phyloP scores from a whole-genome alignment of 2,329 filamentous ascomycete species.

The Penicillium sp. region DNA sequence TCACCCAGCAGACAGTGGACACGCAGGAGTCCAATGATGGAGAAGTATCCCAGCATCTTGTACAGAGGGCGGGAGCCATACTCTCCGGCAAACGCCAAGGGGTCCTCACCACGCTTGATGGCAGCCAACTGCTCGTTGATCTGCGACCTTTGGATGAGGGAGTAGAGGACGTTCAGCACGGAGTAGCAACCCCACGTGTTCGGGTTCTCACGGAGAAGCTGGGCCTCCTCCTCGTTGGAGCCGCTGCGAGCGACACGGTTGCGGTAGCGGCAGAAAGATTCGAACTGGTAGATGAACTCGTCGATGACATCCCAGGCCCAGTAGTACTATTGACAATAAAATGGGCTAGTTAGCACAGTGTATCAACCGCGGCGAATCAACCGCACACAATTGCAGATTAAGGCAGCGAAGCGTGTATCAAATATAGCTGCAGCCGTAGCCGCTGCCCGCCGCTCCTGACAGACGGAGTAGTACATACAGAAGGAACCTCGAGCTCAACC shows the following conservation, averaged over 20 bases:
- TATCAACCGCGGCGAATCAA: too few species aligned
- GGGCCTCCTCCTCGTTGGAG: constrained; percentile 84
- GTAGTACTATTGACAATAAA: too few species aligned
- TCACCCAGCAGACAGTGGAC: constrained; percentile 95
- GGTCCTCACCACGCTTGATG: constrained; percentile 88
- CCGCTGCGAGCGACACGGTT: constrained; percentile 72
- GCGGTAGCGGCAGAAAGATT: constrained; percentile 96
- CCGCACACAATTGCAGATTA: too few species aligned
- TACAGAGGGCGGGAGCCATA: constrained; percentile 92
- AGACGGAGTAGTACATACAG: constrained; percentile 72
- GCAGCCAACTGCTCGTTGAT: constrained; percentile 95
- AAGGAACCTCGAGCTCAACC: constrained; percentile 90
- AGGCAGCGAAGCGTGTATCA: too few species aligned
- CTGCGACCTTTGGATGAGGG: constrained; percentile 93
- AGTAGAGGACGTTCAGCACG: constrained; percentile 97
- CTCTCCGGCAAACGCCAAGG: constrained; percentile 77
- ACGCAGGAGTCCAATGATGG: constrained; percentile 90
- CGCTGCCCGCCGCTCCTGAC: too few species aligned
- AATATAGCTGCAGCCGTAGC: too few species aligned
- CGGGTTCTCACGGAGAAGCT: constrained; percentile 85
- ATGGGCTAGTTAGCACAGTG: too few species aligned
- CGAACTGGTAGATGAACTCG: constrained; percentile 99
- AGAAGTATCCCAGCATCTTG: constrained; percentile 98
- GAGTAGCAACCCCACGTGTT: constrained; percentile 99
- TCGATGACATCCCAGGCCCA: constrained; percentile 99